These are phyloP conservation scores for Sarocladium strictum DNA, from an alignment of 2,329 filamentous ascomycete species.

Conservation along the genomic window DNA sequence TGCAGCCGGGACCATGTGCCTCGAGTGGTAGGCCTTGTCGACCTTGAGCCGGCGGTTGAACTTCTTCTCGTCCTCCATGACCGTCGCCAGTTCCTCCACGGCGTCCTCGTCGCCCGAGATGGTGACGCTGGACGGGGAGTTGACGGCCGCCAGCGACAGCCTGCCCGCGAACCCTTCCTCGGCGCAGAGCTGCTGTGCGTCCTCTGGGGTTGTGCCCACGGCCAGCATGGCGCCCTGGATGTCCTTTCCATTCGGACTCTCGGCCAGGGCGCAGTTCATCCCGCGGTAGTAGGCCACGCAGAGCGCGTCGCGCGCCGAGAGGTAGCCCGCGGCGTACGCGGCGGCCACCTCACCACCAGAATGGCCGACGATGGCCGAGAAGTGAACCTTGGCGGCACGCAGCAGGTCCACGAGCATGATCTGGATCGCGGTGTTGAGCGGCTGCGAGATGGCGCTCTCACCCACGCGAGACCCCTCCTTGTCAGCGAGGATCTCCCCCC, in stretches of 20 bases:
- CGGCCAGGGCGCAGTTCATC: constrained; percentile 24
- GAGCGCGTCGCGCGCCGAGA: constrained; percentile 34
- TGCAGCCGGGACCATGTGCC: constrained; percentile 32
- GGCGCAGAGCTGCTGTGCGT: constrained; percentile 12
- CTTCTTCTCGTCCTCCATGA: constrained; percentile 17
- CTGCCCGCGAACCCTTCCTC: constrained; percentile 14
- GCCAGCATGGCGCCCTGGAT: constrained; percentile 15
- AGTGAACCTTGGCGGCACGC: constrained; percentile 27
- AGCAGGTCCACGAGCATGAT: constrained; percentile 35
- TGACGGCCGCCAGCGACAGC: constrained; percentile 17
- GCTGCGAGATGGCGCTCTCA: constrained; percentile 30
- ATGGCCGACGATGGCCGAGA: constrained; percentile 31
- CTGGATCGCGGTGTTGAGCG: constrained; percentile 35
- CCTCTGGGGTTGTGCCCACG: constrained; percentile 14
- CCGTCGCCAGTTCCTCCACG: constrained; percentile 12
- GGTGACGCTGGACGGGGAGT: constrained; percentile 17
- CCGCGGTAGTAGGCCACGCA: constrained; percentile 40
- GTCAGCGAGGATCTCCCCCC: constrained; percentile 25
- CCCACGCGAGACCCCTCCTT: constrained; percentile 19
- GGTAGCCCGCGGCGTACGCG: constrained; percentile 32
- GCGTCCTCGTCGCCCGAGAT: constrained; percentile 14
- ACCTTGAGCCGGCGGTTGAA: constrained; percentile 32
- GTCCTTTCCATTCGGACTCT: constrained; percentile 13
- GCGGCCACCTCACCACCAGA: constrained; percentile 38
- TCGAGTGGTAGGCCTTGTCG: constrained; percentile 43